A percentile compares a stretch with the other conserved stretches of the same genome.
Conservation (phyloP, 1,139 yeast genomes). For the Debaryomyces udenii region DNA sequence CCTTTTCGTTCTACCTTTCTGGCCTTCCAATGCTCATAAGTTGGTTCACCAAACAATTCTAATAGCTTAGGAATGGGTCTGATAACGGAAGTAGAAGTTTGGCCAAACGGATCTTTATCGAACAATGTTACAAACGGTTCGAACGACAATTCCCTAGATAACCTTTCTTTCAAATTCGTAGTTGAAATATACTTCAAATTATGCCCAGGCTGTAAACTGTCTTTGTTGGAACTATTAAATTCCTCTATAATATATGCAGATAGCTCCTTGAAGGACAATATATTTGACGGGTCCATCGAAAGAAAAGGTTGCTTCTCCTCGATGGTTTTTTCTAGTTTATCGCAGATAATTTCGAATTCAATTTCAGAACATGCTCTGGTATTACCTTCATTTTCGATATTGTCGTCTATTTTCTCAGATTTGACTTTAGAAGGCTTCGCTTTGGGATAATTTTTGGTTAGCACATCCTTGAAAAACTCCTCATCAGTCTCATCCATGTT, state of each 20-base stretch:
- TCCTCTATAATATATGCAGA: slow-evolving; percentile 50
- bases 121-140: slow-evolving; percentile 48
- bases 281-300: slow-evolving; percentile 78
- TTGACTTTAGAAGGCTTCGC: slow-evolving; percentile 16
- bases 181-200: slow-evolving; percentile 42
- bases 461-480: slow-evolving; percentile 51
- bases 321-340: slow-evolving; percentile 72
- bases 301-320: slow-evolving; percentile 86
- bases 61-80: slow-evolving; percentile 59
- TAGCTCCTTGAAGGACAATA: slow-evolving; percentile 72
- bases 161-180: slow-evolving; percentile 40
- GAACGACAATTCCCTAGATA: slow-evolving; percentile 43
- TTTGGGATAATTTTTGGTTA: slow-evolving; percentile 38
- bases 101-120: slow-evolving; percentile 48
- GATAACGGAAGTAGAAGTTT: slow-evolving; percentile 22
- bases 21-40: slow-evolving; percentile 81
- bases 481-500: slow-evolving; percentile 92
- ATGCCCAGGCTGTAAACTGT: slow-evolving; percentile 31
- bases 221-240: slow-evolving; percentile 26
- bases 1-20: slow-evolving; percentile 77
- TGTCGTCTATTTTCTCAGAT: slow-evolving; percentile 17
- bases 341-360: slow-evolving; percentile 82
- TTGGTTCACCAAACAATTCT: slow-evolving; percentile 62
- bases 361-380: slow-evolving; percentile 59
- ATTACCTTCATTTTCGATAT: slow-evolving; percentile 21